These are phyloP conservation scores for Huntiella decipiens DNA, from an alignment of 2,329 filamentous ascomycete genomes.

Conservation along the genomic window DNA sequence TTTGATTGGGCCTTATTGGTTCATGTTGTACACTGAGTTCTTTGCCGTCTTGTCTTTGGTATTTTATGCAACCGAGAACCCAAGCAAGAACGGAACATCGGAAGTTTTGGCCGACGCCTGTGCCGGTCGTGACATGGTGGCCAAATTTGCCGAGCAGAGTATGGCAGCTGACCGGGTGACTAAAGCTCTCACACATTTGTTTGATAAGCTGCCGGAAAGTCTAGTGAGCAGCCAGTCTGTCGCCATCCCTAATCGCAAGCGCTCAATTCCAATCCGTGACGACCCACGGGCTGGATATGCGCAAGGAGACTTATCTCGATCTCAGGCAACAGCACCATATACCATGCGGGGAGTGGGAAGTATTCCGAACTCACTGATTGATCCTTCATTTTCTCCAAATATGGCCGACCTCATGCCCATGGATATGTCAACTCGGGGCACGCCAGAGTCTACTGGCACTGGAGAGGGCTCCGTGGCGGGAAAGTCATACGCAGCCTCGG, in stretches of 20 bases:
- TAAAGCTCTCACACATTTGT: slow-evolving; percentile 53
- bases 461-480: slow-evolving; percentile 14
- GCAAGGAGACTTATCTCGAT: not conserved
- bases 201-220: slow-evolving; percentile 62
- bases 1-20: slow-evolving; percentile 72
- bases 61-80: slow-evolving; percentile 66
- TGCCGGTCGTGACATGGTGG: slow-evolving; percentile 67
- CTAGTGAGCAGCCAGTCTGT: slow-evolving; percentile 26
- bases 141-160: slow-evolving; percentile 61
- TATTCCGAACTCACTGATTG: not conserved
- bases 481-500: slow-evolving; percentile 4
- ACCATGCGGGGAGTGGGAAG: slow-evolving; percentile 8
- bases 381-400: slow-evolving; percentile 13
- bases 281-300: slow-evolving; percentile 2
- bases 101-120: slow-evolving; percentile 74
- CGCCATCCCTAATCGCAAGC: slow-evolving; percentile 3
- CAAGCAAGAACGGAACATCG: slow-evolving; percentile 50
- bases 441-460: slow-evolving; percentile 25
- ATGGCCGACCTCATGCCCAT: slow-evolving; percentile 27
- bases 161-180: slow-evolving; percentile 79
- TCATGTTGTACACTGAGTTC: slow-evolving; percentile 68
- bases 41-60: slow-evolving; percentile 63
- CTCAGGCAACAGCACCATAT: slow-evolving; percentile 19
- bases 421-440: slow-evolving; percentile 25
- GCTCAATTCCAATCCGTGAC: slow-evolving; percentile 1